Percentiles rank a stretch among this genome's conserved stretches.
phyloP scores from a whole-genome alignment of 257 asterid species.

The Dorcoceras hygrometricum region DNA sequence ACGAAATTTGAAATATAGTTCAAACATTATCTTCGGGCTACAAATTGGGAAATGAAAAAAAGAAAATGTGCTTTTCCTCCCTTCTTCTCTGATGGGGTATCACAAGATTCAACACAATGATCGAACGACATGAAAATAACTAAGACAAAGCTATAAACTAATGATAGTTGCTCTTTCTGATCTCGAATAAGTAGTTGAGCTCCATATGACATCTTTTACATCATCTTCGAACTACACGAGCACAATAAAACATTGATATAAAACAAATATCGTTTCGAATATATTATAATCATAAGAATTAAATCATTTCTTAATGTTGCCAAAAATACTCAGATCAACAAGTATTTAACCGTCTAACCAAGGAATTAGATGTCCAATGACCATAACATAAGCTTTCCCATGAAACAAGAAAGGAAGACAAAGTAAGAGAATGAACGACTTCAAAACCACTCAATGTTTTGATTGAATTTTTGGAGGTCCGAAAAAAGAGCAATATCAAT shows the following conservation, averaged over 20 bases:
- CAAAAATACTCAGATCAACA: background rate
- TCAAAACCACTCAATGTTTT: no score
- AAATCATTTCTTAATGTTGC: background rate
- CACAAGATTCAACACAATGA: background rate
- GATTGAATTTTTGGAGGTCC: background rate
- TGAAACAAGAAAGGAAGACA: background rate
- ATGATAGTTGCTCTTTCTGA: slow-evolving; percentile 39
- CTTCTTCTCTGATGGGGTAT: background rate
- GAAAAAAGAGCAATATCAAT: background rate
- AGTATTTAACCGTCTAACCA: background rate
- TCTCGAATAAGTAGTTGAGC: slow-evolving; percentile 64
- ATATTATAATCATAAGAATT: background rate
- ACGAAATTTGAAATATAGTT: background rate
- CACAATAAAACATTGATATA: slow-evolving; percentile 15
- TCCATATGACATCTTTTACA: slow-evolving; percentile 66
- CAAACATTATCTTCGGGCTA: background rate
- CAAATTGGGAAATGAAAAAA: no score
- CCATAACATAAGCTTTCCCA: no score
- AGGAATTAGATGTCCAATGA: background rate
- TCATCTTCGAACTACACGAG: slow-evolving; percentile 65
- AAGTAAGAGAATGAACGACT: no score
- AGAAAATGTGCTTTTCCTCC: background rate
- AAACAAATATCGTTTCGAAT: slow-evolving; percentile 3
- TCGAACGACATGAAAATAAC: background rate
- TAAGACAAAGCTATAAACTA: background rate